A percentile compares a stretch with the other conserved stretches of the same genome.
Conservation (phyloP, 2,329 filamentous ascomycete genomes). For the Rhinocladiella similis region DNA sequence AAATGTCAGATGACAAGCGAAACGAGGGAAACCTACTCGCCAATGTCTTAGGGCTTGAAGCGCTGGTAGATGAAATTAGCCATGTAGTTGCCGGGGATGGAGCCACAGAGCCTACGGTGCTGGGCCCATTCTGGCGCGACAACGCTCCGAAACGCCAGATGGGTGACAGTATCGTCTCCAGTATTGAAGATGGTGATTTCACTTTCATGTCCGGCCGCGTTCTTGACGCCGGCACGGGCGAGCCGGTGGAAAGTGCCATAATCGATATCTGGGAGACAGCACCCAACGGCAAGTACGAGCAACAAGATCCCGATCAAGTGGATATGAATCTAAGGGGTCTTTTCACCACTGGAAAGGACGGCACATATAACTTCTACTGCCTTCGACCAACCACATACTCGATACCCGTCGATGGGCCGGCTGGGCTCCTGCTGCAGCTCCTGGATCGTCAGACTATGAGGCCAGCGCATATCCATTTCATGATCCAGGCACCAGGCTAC, state of each 20-base stretch:
- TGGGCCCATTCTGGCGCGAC: too few relatives aligned
- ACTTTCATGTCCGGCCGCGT: conserved; percentile 64
- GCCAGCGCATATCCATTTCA: conserved; percentile 66
- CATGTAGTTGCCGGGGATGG: conserved; percentile 45
- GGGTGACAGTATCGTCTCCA: too few relatives aligned
- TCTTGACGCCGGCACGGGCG: conserved; percentile 57
- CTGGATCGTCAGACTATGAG: conserved; percentile 62
- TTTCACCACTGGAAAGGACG: conserved; percentile 66
- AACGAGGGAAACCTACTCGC: conserved; percentile 75
- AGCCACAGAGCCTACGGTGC: too few relatives aligned
- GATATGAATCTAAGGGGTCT: conserved; percentile 74
- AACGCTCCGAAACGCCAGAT: too few relatives aligned
- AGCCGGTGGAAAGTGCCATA: conserved; percentile 64
- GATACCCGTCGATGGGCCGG: conserved; percentile 58
- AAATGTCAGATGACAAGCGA: conserved; percentile 50
- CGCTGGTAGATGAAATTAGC: conserved; percentile 35
- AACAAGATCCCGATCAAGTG: conserved; percentile 68
- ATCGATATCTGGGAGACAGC: conserved; percentile 79
- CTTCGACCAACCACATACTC: conserved; percentile 60
- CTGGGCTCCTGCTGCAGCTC: conserved; percentile 56
- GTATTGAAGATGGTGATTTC: too few relatives aligned
- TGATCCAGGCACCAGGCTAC: conserved; percentile 58
- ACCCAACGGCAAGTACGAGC: conserved; percentile 69
- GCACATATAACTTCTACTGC: conserved; percentile 63
- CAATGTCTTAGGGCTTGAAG: conserved; percentile 54